A percentile compares a stretch with the other conserved stretches of the same genome.
Evolutionary conservation across 2,329 filamentous ascomycete genomes (phyloP).

Genomic region (Daldinia sp.): DNA sequence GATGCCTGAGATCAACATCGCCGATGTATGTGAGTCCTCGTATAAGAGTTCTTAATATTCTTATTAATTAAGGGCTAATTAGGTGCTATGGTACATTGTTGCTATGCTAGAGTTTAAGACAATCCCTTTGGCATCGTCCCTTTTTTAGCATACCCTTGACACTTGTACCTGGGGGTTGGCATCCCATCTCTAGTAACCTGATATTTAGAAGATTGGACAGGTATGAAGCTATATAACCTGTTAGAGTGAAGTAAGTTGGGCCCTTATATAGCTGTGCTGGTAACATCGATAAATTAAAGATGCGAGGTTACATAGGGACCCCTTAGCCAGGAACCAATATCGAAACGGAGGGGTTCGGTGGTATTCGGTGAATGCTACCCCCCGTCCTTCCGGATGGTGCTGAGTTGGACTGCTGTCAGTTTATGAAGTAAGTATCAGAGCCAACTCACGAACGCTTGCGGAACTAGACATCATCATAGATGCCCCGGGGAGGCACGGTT

Average conservation of each 20-base stretch:
- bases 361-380: conserved; percentile 4
- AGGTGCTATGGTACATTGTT: not conserved
- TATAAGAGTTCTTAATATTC: not conserved
- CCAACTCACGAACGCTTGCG: not conserved
- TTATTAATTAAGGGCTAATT: not conserved
- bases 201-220: not conserved
- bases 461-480: not conserved
- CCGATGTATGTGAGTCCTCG: not conserved
- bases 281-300: not conserved
- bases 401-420: not conserved
- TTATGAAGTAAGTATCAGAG: not conserved
- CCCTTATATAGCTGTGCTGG: not conserved
- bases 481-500: not conserved
- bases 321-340: not conserved
- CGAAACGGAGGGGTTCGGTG: not conserved
- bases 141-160: not conserved
- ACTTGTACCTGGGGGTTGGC: not conserved
- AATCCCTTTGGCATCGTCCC: not conserved
- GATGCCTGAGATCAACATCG: conserved; percentile 3
- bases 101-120: not conserved
- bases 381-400: conserved; percentile 9
- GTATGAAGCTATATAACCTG: not conserved
- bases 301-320: not conserved
- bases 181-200: not conserved
- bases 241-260: not conserved